Evolutionary conservation across 345 rosid species (phyloP).

Genomic region (Eucalyptus erythrocorys): DNA sequence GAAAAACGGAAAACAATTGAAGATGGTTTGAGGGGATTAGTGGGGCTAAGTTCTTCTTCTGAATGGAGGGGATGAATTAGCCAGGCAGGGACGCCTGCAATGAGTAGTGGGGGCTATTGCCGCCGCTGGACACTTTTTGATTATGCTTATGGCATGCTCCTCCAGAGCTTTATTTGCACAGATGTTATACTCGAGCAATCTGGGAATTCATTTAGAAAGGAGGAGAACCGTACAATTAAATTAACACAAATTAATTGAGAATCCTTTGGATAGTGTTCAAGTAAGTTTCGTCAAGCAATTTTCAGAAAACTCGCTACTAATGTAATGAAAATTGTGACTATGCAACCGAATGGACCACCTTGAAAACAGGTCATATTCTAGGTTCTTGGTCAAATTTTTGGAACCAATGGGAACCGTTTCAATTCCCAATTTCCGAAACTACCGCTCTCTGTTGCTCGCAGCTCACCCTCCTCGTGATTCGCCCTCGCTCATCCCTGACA

Average conservation of each 20-base stretch:
- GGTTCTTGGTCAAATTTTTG: neutral
- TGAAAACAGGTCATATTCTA: too few species aligned
- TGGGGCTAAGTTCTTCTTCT: neutral
- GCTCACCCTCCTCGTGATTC: fast-evolving
- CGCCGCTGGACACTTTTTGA: neutral
- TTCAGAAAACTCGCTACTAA: neutral
- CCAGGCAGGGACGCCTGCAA: neutral
- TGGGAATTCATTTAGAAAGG: neutral
- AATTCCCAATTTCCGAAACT: neutral
- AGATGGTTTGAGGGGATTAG: neutral
- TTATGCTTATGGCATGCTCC: neutral
- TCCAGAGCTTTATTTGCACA: neutral
- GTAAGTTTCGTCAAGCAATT: neutral
- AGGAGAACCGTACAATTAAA: neutral
- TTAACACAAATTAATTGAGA: neutral
- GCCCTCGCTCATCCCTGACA: fast-evolving
- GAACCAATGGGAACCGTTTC: fast-evolving
- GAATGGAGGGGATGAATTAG: neutral
- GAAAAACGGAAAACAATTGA: neutral
- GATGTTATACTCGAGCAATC: neutral
- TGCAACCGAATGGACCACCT: neutral
- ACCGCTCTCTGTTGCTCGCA: neutral
- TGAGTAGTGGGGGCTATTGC: neutral
- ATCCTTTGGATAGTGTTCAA: neutral
- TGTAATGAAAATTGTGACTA: neutral